A percentile compares a stretch with the other conserved stretches of the same genome.
These are phyloP conservation scores for Austroboletus niveus DNA, from an alignment of 1,284 basidiomycete genomes.

Conservation along the genomic window DNA sequence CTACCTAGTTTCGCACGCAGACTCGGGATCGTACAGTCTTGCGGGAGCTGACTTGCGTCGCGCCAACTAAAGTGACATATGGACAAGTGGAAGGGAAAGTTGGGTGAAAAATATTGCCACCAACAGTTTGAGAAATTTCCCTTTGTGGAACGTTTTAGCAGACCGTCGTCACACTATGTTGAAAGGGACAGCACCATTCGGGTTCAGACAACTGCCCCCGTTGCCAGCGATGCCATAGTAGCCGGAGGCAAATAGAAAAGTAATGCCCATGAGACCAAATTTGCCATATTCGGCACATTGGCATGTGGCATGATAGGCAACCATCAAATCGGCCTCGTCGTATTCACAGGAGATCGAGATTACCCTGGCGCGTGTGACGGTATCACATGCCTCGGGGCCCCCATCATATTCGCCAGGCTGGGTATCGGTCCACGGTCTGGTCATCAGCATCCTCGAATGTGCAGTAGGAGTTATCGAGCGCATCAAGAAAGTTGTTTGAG, in stretches of 20 bases:
- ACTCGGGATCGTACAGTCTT: constrained; percentile 30
- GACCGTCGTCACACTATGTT: neutral
- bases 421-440: constrained; percentile 39
- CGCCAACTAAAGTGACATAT: constrained; percentile 47
- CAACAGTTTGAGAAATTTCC: constrained; percentile 31
- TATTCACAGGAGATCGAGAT: constrained; percentile 56
- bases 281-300: constrained; percentile 59
- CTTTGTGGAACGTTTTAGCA: constrained; percentile 3
- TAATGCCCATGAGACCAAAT: constrained; percentile 47
- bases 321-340: constrained; percentile 47
- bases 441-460: constrained; percentile 62
- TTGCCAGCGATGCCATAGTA: constrained; percentile 53
- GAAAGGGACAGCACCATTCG: constrained; percentile 35
- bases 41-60: constrained; percentile 40
- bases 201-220: constrained; percentile 38
- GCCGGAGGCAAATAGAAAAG: constrained; percentile 51
- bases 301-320: constrained; percentile 44
- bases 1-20: constrained; percentile 38
- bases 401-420: constrained; percentile 41
- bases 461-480: constrained; percentile 53
- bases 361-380: constrained; percentile 46
- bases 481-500: constrained; percentile 47
- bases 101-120: constrained; percentile 48
- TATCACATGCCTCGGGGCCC: constrained; percentile 50
- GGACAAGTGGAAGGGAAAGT: constrained; percentile 45